Base-by-base conservation (phyloP, 345 rosid genomes). In the Syzygium aqueum region DNA sequence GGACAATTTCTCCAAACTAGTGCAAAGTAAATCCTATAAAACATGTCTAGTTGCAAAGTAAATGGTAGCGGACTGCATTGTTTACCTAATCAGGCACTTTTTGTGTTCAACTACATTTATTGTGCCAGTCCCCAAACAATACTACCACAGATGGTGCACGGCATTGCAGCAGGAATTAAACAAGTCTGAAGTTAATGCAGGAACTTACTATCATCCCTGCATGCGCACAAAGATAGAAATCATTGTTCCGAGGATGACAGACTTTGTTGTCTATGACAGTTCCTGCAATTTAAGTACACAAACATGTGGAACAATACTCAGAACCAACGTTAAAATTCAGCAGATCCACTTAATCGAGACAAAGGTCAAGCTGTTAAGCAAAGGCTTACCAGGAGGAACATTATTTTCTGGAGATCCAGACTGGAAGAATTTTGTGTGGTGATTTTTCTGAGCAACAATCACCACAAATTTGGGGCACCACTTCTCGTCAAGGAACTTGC, bases 391-490 rank as follows among this genome's bases (percentile, higher is more conserved):
- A 49, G 99, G 98, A 17, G 96, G 98, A 78, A 96, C 99, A 91
- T 97, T 97, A 57, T 87, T 63, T 25, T 95, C 96, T 27, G 97
- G 95, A 88, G 92, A 86, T 23, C 90, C 88, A 51, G 90, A 40
- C 87, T 93, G 97, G 93, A 97, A 97, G 89, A 97, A 96, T 87
- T 95, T 95, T 12, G 99, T 97, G 54, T 95, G 99, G 87, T 97
- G 99, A 84, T 96, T 96, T 85, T 96, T 96, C 90, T 97, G 99
- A 0, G 98, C 98, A 46, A 97, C 93, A 50, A 97, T 95, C 85
- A 97, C 95, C 63, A 92, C 91, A 87, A 96, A 97, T 89, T 91
- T 94, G 1, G 99, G 99, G 49, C 50, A 8, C 99, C 98, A 95
- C 0, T 73, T 89, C 88, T 92, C 90, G 85, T 96, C 99, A 12